Evolutionary conservation across 352 stramenopile genomes (phyloP), one percentile per base, ranked within the genome.

Genomic region (Thalassiosira sp.): DNA sequence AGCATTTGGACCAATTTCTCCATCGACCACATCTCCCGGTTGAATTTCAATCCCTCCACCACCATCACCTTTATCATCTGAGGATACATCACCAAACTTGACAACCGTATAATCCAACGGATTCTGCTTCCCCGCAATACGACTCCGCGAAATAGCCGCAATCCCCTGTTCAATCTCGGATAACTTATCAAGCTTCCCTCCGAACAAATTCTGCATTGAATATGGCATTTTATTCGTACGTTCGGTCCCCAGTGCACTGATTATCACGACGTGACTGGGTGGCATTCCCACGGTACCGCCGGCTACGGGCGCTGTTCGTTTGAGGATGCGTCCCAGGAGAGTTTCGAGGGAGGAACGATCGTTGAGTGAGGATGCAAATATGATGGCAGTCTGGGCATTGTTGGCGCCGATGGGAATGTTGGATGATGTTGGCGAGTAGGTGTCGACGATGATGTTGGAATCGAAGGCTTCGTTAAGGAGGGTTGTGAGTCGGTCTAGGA

Each of bases 91-190:
- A 35, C 79, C 82, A 37, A 90, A 65, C 76, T 92, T 92, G 24
- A 87, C 76, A 66, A 92, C 78, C 2, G 84, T 92, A 62, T 86
- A 92, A 76, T 90, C 86, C 46, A 90, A 67, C 31, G 79, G 65
- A 5, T 7, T n/a, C 31, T 63, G 49, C 20, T 73, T 79, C 45
- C 80, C 72, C 0, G 45, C 64, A 1, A 72, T 66, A 31, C 79
- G 59, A 18, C 78, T 59, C 49, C 72, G 33, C 11, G 86, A 79
- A 16, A 71, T 81, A 18, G 67, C 68, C 27, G 84, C 66, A 16
- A 90, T 35, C 6, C 28, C 68, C 60, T 88, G 71, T 68, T 92
- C 86, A 16, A 92, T 83, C 61, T 89, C 76, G 24, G 70, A 56
- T 71, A 78, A 53, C 63, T 87, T 81, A 18, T 89, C 74, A 3